phyloP scores from a whole-genome alignment of 106 monocot genomes.

The Dendrobium chrysotoxum region DNA sequence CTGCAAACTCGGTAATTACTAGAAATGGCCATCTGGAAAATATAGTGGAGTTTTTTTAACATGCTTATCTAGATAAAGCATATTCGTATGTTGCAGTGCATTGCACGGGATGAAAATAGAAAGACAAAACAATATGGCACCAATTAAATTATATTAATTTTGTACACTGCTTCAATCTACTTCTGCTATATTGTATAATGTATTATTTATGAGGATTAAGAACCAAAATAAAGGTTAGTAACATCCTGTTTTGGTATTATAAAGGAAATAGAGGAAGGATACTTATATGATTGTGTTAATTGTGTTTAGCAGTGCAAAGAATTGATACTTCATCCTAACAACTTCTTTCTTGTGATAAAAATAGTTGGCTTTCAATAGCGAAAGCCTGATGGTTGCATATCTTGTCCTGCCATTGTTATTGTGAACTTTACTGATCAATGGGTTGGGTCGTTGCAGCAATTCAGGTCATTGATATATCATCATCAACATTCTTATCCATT shows the following conservation, averaged over 20 bases:
- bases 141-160: neutral
- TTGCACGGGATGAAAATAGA: neutral
- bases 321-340: neutral
- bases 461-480: no score
- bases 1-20: constrained; percentile 48
- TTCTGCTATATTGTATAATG: neutral
- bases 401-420: no score
- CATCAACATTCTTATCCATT: no score
- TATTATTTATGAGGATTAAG: neutral
- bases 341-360: neutral
- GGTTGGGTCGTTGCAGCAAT: no score
- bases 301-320: constrained; percentile 5
- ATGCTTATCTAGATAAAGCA: neutral
- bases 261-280: neutral
- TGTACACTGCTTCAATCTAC: neutral
- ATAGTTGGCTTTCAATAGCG: neutral
- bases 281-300: neutral
- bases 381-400: no score
- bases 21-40: neutral
- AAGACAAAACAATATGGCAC: neutral
- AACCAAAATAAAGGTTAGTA: neutral
- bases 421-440: no score
- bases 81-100: neutral
- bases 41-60: neutral
- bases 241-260: neutral